Base-by-base conservation (phyloP, 192 early-diverging fungal genomes). In the Chytriomyces confervae region DNA sequence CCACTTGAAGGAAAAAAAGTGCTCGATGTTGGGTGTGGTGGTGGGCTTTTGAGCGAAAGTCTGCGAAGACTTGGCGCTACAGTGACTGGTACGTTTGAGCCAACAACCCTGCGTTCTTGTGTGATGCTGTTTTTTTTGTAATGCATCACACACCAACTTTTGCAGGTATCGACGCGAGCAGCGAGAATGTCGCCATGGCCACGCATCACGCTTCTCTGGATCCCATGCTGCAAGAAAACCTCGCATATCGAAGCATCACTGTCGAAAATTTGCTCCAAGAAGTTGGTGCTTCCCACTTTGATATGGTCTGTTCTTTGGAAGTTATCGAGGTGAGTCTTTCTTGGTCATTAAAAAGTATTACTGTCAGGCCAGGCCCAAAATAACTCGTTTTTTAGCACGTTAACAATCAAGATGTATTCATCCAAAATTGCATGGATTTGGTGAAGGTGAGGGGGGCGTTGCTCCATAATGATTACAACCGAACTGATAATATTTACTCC, bases 11-110 rank as follows among this genome's bases (percentile, higher is more conserved):
- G 91, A 0, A 60, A 91, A 57, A 57, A 80, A 7, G 89, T 95
- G 49, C 80, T 97, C 9, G 97, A 99, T 83, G 91, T 99, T 10
- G 97, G 97, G 2, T 95, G 97, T 81, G 97, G 97, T 29, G 97
- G 96, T 45, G 97, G 97, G 6, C 76, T 99, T 45, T 86, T 97
- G 47, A 87, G 92, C 0, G 95, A 99, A 90, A 89, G 91, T 83
- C 24, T 74, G 23, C 46, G 46, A n/a, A 61, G 72, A 62, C 61
- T 74, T 10, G 80, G 80, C 20, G 80, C 70, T 8, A 69, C 53
- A 9, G 80, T 81, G 8, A 72, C 71, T 29, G 80, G 67, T 74
- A 7, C 44, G 24, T 16, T 36, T 65, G 11, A 27, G 13, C 24
- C 27, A 3, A 3, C 45, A 47, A 70, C 13, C 45, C 6, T 70